A percentile compares a stretch with the other conserved stretches of the same genome.
phyloP scores from a whole-genome alignment of 768 basidiomycete genomes.

The Hygrocybe coccinea region DNA sequence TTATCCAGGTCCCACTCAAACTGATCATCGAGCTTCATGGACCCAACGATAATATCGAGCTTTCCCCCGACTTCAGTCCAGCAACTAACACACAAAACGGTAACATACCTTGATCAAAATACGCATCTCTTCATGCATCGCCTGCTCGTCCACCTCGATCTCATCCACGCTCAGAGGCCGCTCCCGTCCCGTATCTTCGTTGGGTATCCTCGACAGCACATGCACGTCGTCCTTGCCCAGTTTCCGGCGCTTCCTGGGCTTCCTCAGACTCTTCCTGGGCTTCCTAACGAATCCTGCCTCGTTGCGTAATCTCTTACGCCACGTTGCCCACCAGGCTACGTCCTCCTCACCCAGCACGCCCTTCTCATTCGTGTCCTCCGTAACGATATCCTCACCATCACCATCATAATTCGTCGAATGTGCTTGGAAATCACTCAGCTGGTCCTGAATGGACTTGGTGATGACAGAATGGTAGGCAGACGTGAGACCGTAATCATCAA shows the following conservation, averaged over 20 bases:
- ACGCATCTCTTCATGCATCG: constrained; percentile 79
- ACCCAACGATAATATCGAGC: constrained; percentile 94
- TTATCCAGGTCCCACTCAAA: constrained; percentile 98
- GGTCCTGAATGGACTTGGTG: constrained; percentile 81
- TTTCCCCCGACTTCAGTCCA: constrained; percentile 27
- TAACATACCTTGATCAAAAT: constrained; percentile 81
- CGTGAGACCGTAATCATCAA: constrained; percentile 85
- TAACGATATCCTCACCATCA: constrained; percentile 32
- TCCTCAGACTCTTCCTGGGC: constrained; percentile 17
- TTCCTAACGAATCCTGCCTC: constrained; percentile 29
- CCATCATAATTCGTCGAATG: constrained; percentile 56
- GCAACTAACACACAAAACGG: constrained; percentile 4
- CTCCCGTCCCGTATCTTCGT: constrained; percentile 34
- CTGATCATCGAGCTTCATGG: constrained; percentile 89
- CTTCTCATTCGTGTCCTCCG: constrained; percentile 21
- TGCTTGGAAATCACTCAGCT: constrained; percentile 73
- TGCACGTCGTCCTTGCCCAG: constrained; percentile 20
- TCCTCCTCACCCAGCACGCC: constrained; percentile 50
- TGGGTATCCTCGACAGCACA: constrained; percentile 14
- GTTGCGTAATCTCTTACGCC: constrained; percentile 53
- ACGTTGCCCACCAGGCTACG: constrained; percentile 64
- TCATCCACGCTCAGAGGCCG: constrained; percentile 54
- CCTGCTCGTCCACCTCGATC: constrained; percentile 59
- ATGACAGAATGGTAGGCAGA: constrained; percentile 62
- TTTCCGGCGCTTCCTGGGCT: constrained; percentile 41